Evolutionary conservation across 495 filamentous ascomycete genomes (phyloP).

Genomic region (Trichoderma virens): DNA sequence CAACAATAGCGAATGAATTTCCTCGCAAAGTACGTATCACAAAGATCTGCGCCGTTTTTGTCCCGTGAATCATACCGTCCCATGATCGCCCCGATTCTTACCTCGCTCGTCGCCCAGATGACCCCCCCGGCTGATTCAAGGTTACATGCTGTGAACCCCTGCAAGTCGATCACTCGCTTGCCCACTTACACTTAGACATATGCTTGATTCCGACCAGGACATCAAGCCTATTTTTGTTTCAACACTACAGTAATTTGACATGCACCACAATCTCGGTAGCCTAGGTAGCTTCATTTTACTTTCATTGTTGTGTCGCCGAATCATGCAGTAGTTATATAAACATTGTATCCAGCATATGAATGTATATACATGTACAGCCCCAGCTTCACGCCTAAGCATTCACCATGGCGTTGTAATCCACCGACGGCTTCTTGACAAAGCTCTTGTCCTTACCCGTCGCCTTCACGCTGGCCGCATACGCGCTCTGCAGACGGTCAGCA

Average conservation of each 20-base stretch:
- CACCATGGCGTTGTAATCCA: not conserved
- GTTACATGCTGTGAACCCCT: not conserved
- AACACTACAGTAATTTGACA: too few relatives aligned
- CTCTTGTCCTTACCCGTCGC: not conserved
- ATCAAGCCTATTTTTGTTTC: too few relatives aligned
- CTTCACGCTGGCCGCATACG: constrained; percentile 9
- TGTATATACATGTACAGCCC: not conserved
- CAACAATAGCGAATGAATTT: too few relatives aligned
- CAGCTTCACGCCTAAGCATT: not conserved
- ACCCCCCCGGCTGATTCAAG: not conserved
- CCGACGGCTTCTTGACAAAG: not conserved
- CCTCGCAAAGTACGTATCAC: not conserved
- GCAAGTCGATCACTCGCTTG: not conserved
- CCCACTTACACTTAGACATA: not conserved
- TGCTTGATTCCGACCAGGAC: not conserved
- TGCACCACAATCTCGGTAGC: too few relatives aligned
- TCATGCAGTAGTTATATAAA: too few relatives aligned
- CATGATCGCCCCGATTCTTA: not conserved
- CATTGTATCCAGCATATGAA: too few relatives aligned
- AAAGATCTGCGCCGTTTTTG: not conserved
- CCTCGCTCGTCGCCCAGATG: not conserved
- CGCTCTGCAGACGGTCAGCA: constrained; percentile 13
- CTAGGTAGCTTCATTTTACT: too few relatives aligned
- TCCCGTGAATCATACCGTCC: not conserved
- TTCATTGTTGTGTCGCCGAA: too few relatives aligned